phyloP scores from a whole-genome alignment of 129 eudicot genomes.

The Pittosporum tobira region DNA sequence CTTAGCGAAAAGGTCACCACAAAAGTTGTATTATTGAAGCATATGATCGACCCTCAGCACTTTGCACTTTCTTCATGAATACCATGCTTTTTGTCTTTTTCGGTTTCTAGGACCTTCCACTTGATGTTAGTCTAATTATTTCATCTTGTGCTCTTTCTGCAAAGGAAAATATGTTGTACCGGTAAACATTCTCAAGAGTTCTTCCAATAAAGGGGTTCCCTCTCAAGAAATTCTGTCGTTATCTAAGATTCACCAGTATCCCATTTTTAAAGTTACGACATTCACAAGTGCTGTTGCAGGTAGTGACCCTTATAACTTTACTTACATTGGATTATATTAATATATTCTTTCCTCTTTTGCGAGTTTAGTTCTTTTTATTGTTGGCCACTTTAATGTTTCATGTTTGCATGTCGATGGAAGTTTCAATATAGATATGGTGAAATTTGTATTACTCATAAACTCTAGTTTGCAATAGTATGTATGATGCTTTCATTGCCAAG shows the following conservation, averaged over 20 bases:
- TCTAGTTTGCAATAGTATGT: conserved; percentile 1
- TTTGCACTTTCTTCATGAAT: background rate
- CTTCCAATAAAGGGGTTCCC: conserved; percentile 13
- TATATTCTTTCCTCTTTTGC: background rate
- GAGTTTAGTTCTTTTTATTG: background rate
- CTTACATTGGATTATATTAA: background rate
- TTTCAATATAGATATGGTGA: background rate
- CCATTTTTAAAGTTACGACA: conserved; percentile 21
- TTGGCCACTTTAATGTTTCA: background rate
- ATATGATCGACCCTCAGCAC: background rate
- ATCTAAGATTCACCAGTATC: conserved; percentile 17
- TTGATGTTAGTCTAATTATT: background rate
- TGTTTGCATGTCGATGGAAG: background rate
- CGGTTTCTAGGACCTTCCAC: background rate
- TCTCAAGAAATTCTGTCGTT: conserved; percentile 8
- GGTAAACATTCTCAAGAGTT: conserved; percentile 12
- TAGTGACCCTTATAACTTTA: background rate
- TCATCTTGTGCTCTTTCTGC: background rate
- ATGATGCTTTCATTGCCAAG: too few species aligned
- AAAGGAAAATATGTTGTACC: conserved; percentile 19
- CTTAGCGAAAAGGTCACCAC: background rate
- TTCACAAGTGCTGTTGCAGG: conserved; percentile 32
- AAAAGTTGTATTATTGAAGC: too few species aligned
- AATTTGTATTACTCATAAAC: background rate
- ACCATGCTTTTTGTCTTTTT: background rate